phyloP scores from a whole-genome alignment of 1,139 yeast species.

The Schwanniomyces etchellsii region DNA sequence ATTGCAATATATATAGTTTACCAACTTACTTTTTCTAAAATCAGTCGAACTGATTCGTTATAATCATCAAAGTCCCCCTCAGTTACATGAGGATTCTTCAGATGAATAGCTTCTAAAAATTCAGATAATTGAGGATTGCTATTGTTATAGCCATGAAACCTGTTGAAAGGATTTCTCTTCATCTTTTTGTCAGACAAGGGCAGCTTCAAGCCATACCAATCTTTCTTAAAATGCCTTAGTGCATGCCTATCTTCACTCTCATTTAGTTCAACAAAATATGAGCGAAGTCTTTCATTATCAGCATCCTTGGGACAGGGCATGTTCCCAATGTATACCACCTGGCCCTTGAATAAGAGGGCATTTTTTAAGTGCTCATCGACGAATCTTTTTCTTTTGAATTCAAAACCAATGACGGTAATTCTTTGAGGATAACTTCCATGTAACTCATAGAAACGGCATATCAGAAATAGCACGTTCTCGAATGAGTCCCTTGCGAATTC shows the following conservation, averaged over 20 bases:
- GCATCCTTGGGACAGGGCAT: conserved; percentile 47
- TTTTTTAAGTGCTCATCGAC: conserved; percentile 44
- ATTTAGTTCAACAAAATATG: conserved; percentile 38
- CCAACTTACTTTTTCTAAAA: too few species aligned
- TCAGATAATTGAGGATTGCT: conserved; percentile 20
- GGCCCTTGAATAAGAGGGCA: conserved; percentile 37
- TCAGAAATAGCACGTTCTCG: conserved; percentile 66
- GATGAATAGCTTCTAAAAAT: conserved; percentile 11
- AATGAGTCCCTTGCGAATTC: conserved; percentile 78
- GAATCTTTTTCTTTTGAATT: conserved; percentile 63
- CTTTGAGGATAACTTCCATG: conserved; percentile 42
- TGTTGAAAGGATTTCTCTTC: conserved; percentile 56
- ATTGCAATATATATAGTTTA: too few species aligned
- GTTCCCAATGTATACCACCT: conserved; percentile 51
- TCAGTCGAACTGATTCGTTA: too few species aligned
- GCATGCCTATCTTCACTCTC: conserved; percentile 52
- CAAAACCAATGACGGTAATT: conserved; percentile 66
- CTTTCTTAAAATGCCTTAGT: conserved; percentile 46
- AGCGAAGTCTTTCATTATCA: conserved; percentile 12
- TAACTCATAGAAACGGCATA: conserved; percentile 51
- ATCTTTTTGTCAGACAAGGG: conserved; percentile 38
- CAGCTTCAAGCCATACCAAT: conserved; percentile 54
- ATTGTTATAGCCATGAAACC: conserved; percentile 35
- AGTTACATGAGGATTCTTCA: too few species aligned
- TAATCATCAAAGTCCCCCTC: too few species aligned